A percentile compares a stretch with the other conserved stretches of the same genome.
Evolutionary conservation across 2,329 filamentous ascomycete genomes (phyloP).

Genomic region (Diaporthe eres): DNA sequence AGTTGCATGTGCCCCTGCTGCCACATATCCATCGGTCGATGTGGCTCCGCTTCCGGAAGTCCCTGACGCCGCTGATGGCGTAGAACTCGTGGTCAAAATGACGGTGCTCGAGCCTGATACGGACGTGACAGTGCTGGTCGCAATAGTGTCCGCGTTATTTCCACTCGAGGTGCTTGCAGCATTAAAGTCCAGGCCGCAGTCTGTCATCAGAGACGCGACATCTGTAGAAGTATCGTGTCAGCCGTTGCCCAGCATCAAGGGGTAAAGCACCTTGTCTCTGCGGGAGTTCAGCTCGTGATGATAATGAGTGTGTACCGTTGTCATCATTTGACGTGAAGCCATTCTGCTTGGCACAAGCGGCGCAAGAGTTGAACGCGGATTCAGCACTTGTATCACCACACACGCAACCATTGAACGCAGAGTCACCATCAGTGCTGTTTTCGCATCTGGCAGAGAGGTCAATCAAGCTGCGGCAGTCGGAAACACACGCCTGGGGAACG

Average conservation of each 20-base stretch:
- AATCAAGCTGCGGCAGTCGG: conserved; percentile 7
- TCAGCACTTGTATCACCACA: background rate
- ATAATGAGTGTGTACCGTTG: background rate
- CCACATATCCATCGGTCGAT: background rate
- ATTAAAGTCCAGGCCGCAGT: conserved; percentile 1
- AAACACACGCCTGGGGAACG: background rate
- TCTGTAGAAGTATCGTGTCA: background rate
- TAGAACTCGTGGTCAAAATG: background rate
- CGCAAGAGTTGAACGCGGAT: conserved; percentile 2
- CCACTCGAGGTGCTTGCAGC: background rate
- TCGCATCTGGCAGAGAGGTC: conserved; percentile 7
- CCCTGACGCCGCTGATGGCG: background rate
- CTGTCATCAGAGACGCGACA: conserved; percentile 1
- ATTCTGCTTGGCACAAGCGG: conserved; percentile 8
- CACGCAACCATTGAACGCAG: conserved; percentile 8
- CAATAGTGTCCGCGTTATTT: background rate
- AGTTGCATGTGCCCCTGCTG: background rate
- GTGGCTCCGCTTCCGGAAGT: background rate
- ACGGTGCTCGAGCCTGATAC: conserved; percentile 6
- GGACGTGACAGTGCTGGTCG: conserved; percentile 5
- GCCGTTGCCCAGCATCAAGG: no score
- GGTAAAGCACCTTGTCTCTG: background rate
- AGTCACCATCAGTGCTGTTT: conserved; percentile 2
- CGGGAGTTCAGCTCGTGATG: no score
- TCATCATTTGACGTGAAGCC: background rate